Evolutionary conservation across 805 yeast genomes (phyloP).

Genomic region (Hanseniaspora singularis): DNA sequence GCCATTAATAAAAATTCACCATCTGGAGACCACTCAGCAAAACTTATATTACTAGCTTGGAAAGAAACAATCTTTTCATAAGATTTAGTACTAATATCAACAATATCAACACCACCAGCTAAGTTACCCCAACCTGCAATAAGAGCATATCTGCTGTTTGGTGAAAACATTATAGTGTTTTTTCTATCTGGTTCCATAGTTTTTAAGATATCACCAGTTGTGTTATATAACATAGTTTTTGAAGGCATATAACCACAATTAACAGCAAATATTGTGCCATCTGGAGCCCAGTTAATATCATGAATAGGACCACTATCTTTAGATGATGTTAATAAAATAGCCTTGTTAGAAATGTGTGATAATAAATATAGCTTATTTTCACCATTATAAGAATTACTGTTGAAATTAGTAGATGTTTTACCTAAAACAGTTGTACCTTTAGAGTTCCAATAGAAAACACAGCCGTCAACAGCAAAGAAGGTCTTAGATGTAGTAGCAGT

Average conservation of each 20-base stretch:
- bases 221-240: constrained; percentile 83
- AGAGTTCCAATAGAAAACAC: constrained; percentile 84
- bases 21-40: constrained; percentile 95
- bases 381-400: constrained; percentile 92
- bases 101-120: constrained; percentile 90
- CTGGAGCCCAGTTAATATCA: constrained; percentile 94
- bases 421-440: constrained; percentile 91
- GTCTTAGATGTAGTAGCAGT: constrained; percentile 51
- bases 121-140: constrained; percentile 97
- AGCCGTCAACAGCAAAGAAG: constrained; percentile 90
- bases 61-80: constrained; percentile 68
- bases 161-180: constrained; percentile 83
- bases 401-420: constrained; percentile 90
- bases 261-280: constrained; percentile 93
- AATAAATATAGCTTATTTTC: constrained; percentile 83
- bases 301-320: constrained; percentile 88
- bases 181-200: constrained; percentile 77
- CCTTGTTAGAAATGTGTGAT: constrained; percentile 75
- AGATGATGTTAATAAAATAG: constrained; percentile 73
- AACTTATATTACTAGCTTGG: constrained; percentile 90
- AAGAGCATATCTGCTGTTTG: constrained; percentile 80
- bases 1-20: constrained; percentile 90
- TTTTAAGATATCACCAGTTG: constrained; percentile 78
- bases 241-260: constrained; percentile 98
- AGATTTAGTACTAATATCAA: constrained; percentile 71